Evolutionary conservation across 805 yeast genomes (phyloP).

Genomic region (Wickerhamiella parazyma): DNA sequence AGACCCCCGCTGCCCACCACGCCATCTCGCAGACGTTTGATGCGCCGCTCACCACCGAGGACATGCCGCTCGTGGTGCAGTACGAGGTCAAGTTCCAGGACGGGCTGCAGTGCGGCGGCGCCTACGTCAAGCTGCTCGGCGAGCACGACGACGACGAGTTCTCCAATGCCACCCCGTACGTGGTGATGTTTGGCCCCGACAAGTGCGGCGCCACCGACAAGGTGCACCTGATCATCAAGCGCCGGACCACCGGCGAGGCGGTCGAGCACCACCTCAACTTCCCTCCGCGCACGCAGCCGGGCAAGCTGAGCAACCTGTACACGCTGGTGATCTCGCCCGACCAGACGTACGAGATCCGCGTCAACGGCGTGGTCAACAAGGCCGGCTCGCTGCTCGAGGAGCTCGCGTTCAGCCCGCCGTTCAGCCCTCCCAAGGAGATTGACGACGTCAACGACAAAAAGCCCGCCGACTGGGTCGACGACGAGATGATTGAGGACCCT

Average conservation of each 20-base stretch:
- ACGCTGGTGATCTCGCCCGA: slow-evolving; percentile 57
- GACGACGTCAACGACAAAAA: slow-evolving; percentile 43
- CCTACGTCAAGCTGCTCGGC: slow-evolving; percentile 64
- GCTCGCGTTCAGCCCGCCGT: slow-evolving; percentile 45
- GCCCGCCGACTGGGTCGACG: slow-evolving; percentile 79
- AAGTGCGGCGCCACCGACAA: slow-evolving; percentile 70
- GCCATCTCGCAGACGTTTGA: slow-evolving; percentile 60
- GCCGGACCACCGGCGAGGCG: slow-evolving; percentile 41
- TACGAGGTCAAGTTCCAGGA: slow-evolving; percentile 79
- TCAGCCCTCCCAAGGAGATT: slow-evolving; percentile 54
- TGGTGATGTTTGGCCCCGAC: slow-evolving; percentile 91
- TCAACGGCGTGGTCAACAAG: slow-evolving; percentile 60
- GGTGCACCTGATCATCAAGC: slow-evolving; percentile 60
- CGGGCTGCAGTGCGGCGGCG: slow-evolving; percentile 77
- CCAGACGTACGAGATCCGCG: slow-evolving; percentile 63
- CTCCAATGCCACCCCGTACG: slow-evolving; percentile 56
- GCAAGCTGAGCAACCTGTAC: slow-evolving; percentile 47
- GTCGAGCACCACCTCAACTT: slow-evolving; percentile 55
- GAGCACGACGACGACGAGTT: slow-evolving; percentile 35
- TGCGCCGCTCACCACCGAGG: slow-evolving; percentile 42
- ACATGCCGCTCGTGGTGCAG: slow-evolving; percentile 64
- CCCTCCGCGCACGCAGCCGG: slow-evolving; percentile 55
- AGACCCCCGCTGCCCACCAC: slow-evolving; percentile 63
- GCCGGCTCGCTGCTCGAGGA: slow-evolving; percentile 55
- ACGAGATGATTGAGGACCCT: slow-evolving; percentile 54